phyloP scores from a whole-genome alignment of 768 basidiomycete species.

The Boletus vermiculosoides region DNA sequence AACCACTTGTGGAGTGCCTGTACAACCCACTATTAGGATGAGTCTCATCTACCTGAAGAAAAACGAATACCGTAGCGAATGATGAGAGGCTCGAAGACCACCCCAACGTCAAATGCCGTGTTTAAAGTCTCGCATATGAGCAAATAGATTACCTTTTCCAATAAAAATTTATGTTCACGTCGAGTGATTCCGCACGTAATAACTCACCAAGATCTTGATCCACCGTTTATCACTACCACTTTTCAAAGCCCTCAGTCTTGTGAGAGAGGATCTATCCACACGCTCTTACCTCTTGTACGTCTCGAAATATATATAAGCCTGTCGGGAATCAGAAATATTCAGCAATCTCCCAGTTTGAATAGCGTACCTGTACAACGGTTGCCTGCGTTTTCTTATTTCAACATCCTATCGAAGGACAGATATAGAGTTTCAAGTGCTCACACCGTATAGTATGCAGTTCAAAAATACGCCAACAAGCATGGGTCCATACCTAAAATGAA shows the following conservation, averaged over 20 bases:
- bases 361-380: conserved; percentile 11
- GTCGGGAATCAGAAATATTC: conserved; percentile 5
- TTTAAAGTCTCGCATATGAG: conserved; percentile 51
- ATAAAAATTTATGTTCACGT: not conserved
- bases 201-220: conserved; percentile 46
- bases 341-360: not conserved
- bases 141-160: conserved; percentile 39
- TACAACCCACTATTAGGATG: conserved; percentile 25
- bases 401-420: not conserved
- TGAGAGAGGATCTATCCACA: conserved; percentile 14
- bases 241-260: not conserved
- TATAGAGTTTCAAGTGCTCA: not conserved
- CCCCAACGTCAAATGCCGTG: conserved; percentile 42
- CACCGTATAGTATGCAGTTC: conserved; percentile 19
- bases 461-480: conserved; percentile 12
- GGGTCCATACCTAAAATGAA: conserved; percentile 36
- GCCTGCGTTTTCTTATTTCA: conserved; percentile 4
- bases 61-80: conserved; percentile 40
- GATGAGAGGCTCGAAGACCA: conserved; percentile 50
- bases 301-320: conserved; percentile 48
- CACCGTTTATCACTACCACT: conserved; percentile 41
- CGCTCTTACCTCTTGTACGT: conserved; percentile 42
- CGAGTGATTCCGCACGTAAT: not conserved
- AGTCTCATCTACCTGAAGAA: not conserved
- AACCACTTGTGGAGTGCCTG: conserved; percentile 13